Evolutionary conservation across 179 eudicot species (phyloP), one percentile per base, ranked within the genome.

Genomic region (Carnegiea gigantea): DNA sequence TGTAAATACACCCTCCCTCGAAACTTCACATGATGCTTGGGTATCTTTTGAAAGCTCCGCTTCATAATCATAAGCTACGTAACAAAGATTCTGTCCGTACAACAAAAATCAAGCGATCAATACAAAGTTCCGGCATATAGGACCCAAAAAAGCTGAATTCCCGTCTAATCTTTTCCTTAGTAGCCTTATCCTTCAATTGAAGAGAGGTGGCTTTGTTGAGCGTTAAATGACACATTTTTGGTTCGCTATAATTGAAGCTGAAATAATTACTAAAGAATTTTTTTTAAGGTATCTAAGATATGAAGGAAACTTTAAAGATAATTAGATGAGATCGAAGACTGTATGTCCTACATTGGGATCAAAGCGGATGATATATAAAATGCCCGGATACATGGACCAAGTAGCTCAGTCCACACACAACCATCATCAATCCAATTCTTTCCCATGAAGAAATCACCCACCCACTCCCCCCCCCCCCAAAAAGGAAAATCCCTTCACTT

Each of bases 21-120:
- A 88, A 78, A 91, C 89, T 83, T 88, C 87, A 89, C 86, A 86
- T 40, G 98, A 87, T 76, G 88, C 91, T 72, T 79, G 79, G 46
- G 95, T 91, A 81, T 91, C 88, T 85, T 92, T 92, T 60, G 86
- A 86, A 72, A 92, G 86, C 84, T 95, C 98, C 77, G 93, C 91
- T 79, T 90, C 90, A 85, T 95, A 95, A 87, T 95, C 95, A 82
- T 88, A 82, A 62, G 98, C 98, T 59, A 93, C 98, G 73, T 93
- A 95, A 82, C 98, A 95, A 28, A 95, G 88, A 77, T 95, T 92
- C 98, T 95, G 95, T 46, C 68, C 74, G 68, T 75, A 71, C 18
- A 54, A 48, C 26, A 49, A 76, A 38, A 49, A 76, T 38, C 43
- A 62, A 12, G 26, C 49, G 33, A 68, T 33, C 43, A 65, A n/a